A percentile compares a stretch with the other conserved stretches of the same genome.
Conservation (phyloP, 257 asterid species). For the Scutellaria baicalensis region DNA sequence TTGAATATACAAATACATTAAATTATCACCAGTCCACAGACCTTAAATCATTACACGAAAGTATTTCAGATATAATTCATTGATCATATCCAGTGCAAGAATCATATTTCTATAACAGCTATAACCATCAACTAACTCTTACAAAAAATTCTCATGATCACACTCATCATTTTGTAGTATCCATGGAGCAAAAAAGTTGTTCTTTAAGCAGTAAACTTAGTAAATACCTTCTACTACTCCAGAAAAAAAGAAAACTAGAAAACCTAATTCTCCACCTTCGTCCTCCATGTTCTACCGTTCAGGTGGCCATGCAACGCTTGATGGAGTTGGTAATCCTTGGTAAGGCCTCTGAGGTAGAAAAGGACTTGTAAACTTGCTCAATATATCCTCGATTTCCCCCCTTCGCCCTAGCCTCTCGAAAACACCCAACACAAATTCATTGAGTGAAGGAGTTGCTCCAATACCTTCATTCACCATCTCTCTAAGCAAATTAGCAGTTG, state of each 20-base stretch:
- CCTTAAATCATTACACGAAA: not conserved
- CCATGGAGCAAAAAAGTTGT: not conserved
- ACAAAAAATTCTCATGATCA: not conserved
- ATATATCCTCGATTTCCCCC: conserved; percentile 43
- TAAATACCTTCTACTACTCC: conserved; percentile 10
- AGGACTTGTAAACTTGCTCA: conserved; percentile 24
- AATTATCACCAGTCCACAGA: not conserved
- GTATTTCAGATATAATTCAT: not conserved
- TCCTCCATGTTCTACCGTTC: conserved; percentile 24
- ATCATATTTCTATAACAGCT: not conserved
- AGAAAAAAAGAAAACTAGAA: not conserved
- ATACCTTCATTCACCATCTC: conserved; percentile 56
- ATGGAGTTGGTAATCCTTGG: not conserved
- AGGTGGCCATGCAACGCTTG: not conserved
- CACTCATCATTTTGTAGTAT: not conserved
- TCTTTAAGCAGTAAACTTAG: not conserved
- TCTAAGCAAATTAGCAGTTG: conserved; percentile 29
- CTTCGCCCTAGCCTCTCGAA: conserved; percentile 53
- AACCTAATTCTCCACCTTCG: conserved; percentile 1
- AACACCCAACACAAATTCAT: conserved; percentile 41
- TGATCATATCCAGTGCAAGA: not conserved
- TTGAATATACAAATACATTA: not conserved
- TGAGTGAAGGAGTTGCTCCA: conserved; percentile 49
- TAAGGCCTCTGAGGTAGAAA: conserved; percentile 22
- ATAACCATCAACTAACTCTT: not conserved